Conservation (phyloP, 2,329 filamentous ascomycete genomes). For the Atkinsonella texensis region DNA sequence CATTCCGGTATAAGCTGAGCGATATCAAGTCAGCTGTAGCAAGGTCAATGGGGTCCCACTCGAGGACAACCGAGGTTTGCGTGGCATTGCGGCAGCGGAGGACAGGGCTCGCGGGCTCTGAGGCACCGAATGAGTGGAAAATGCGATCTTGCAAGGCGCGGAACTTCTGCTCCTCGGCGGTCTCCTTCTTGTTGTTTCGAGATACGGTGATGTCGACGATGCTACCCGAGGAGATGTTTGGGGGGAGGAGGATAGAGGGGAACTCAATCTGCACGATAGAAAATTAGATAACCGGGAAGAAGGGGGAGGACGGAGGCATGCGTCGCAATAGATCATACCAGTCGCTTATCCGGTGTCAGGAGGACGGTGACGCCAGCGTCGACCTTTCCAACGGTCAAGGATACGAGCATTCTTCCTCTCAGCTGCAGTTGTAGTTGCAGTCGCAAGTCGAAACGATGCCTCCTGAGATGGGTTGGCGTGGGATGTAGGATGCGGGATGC, state of each 20-base stretch:
- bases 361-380: conserved; percentile 97
- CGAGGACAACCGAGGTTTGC: conserved; percentile 94
- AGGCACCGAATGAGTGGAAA: conserved; percentile 71
- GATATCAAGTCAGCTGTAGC: conserved; percentile 86
- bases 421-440: conserved; percentile 1
- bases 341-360: conserved; percentile 88
- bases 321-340: conserved; percentile 40
- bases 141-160: conserved; percentile 79
- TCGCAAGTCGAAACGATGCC: not conserved
- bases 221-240: conserved; percentile 87
- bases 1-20: conserved; percentile 86
- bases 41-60: conserved; percentile 92
- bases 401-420: conserved; percentile 70
- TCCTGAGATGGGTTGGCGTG: not conserved
- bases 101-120: conserved; percentile 62
- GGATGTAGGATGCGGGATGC: too few relatives aligned
- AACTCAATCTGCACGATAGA: conserved; percentile 73
- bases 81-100: conserved; percentile 94
- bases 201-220: conserved; percentile 96
- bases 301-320: conserved; percentile 4
- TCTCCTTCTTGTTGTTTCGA: conserved; percentile 72
- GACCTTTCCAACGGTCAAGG: conserved; percentile 96
- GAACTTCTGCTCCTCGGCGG: conserved; percentile 63
- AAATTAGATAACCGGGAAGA: not conserved
- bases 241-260: conserved; percentile 89